A percentile compares a stretch with the other conserved stretches of the same genome.
phyloP scores from a whole-genome alignment of 306 rosid species.

The Lathyrus oleraceus region DNA sequence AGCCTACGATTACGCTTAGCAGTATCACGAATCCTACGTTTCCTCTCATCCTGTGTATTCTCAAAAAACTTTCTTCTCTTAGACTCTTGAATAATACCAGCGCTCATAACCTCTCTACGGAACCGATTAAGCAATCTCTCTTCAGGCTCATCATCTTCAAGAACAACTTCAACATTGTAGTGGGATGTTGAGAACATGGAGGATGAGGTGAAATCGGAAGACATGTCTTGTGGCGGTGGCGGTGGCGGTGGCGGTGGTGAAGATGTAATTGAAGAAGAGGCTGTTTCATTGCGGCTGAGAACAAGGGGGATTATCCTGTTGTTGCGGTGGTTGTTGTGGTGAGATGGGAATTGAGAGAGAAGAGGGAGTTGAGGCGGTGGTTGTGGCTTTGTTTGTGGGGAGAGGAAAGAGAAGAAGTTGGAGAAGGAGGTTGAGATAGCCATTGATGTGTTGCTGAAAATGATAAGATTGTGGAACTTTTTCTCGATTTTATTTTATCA shows the following conservation, averaged over 20 bases:
- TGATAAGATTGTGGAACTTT: not conserved
- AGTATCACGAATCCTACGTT: slow-evolving; percentile 76
- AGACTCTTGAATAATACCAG: slow-evolving; percentile 77
- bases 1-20: slow-evolving; percentile 70
- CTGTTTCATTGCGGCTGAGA: not conserved
- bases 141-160: slow-evolving; percentile 77
- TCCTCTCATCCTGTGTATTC: slow-evolving; percentile 75
- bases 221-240: not conserved
- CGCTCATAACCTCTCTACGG: slow-evolving; percentile 74
- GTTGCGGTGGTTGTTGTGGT: slow-evolving; percentile 21
- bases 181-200: slow-evolving; percentile 53
- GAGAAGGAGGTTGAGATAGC: slow-evolving; percentile 40
- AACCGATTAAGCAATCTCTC: slow-evolving; percentile 74
- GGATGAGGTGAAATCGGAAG: slow-evolving; percentile 53
- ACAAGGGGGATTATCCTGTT: not conserved
- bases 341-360: slow-evolving; percentile 27
- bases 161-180: slow-evolving; percentile 69
- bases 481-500: not conserved
- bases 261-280: slow-evolving; percentile 6
- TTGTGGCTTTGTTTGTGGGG: slow-evolving; percentile 38
- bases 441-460: slow-evolving; percentile 12
- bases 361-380: slow-evolving; percentile 19
- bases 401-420: slow-evolving; percentile 23
- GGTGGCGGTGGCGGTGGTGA: slow-evolving; percentile 21
- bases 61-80: slow-evolving; percentile 69